Conservation (phyloP, 2,329 filamentous ascomycete genomes). For the Trichophyton simii region DNA sequence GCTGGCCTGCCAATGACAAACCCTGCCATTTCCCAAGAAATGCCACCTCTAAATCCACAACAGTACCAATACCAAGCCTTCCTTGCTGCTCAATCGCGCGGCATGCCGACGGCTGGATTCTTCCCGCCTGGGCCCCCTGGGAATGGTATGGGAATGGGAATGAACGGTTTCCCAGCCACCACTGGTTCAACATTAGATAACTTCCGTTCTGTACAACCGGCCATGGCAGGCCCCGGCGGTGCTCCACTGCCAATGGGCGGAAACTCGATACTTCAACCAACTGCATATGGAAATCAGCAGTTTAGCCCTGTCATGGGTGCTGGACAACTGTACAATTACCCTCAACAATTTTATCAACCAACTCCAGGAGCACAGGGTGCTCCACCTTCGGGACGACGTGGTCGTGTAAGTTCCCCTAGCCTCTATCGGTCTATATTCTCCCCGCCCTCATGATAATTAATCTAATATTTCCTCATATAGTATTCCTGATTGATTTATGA, state of each 20-base stretch:
- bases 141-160: conserved; percentile 20
- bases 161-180: conserved; percentile 30
- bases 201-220: conserved; percentile 30
- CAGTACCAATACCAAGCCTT: conserved; percentile 48
- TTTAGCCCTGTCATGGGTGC: conserved; percentile 35
- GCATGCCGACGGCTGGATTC: conserved; percentile 32
- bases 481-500: conserved; percentile 3
- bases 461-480: neutral
- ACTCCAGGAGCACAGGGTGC: conserved; percentile 33
- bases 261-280: conserved; percentile 38
- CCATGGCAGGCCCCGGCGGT: conserved; percentile 25
- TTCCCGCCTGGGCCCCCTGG: conserved; percentile 32
- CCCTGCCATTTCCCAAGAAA: conserved; percentile 27
- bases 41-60: conserved; percentile 34
- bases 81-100: conserved; percentile 36
- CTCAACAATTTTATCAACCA: conserved; percentile 38
- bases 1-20: conserved; percentile 17
- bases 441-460: neutral
- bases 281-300: conserved; percentile 32
- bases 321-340: conserved; percentile 41
- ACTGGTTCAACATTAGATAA: conserved; percentile 25
- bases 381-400: conserved; percentile 39
- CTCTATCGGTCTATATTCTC: neutral
- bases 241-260: conserved; percentile 26
- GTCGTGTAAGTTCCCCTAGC: conserved; percentile 35